Evolutionary conservation across 2,329 filamentous ascomycete species (phyloP).

Genomic region (Xylaria sp.): DNA sequence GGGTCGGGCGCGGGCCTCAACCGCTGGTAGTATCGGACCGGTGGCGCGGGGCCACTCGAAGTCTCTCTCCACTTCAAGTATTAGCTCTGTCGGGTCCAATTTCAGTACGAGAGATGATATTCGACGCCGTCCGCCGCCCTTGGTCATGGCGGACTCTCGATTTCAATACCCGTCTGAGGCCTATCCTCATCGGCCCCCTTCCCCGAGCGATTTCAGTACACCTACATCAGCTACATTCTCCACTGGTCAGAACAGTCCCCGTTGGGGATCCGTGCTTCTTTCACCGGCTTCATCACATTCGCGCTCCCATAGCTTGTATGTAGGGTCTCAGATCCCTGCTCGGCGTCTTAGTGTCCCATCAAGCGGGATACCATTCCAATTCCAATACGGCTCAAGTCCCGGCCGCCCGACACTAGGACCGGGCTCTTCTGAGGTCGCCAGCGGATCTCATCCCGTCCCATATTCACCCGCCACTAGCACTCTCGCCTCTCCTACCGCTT

Average conservation of each 20-base stretch:
- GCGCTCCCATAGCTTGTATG: constrained; percentile 78
- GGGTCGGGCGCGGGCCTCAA: constrained; percentile 80
- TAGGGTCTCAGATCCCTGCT: constrained; percentile 71
- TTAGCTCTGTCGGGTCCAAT: constrained; percentile 75
- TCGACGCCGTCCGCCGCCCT: constrained; percentile 79
- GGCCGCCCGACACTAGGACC: constrained; percentile 67
- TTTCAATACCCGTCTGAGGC: constrained; percentile 71
- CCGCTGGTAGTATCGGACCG: constrained; percentile 76
- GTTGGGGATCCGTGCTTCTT: constrained; percentile 73
- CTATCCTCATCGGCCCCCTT: constrained; percentile 73
- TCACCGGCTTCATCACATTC: constrained; percentile 79
- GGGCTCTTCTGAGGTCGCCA: constrained; percentile 56
- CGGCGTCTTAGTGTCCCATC: constrained; percentile 87
- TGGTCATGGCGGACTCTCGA: constrained; percentile 84
- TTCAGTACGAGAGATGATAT: constrained; percentile 74
- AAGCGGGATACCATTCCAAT: constrained; percentile 77
- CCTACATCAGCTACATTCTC: constrained; percentile 87
- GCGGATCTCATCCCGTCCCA: constrained; percentile 66
- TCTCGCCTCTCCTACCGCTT: constrained; percentile 72
- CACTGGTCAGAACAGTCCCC: constrained; percentile 79
- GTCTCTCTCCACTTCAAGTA: constrained; percentile 85
- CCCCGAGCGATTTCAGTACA: constrained; percentile 81
- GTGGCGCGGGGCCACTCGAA: constrained; percentile 86
- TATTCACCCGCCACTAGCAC: constrained; percentile 70
- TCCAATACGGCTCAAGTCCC: constrained; percentile 66